Evolutionary conservation across 176 grass and related monocot genomes (phyloP), one percentile per base, ranked within the genome.

Genomic region (Carex littledalei): DNA sequence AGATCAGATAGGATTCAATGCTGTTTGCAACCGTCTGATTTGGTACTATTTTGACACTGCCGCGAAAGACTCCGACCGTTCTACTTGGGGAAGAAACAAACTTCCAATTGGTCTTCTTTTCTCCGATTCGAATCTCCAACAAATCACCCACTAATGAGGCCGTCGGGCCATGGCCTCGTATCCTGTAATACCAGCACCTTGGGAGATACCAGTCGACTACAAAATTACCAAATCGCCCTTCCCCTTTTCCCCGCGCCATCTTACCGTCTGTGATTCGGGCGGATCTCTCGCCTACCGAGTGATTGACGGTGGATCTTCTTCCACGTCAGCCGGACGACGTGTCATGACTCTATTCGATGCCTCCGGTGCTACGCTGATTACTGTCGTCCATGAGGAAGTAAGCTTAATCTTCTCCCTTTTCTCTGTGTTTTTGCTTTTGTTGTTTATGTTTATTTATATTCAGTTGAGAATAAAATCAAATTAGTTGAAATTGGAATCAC

Each of bases 201-300:
- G 71, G 41, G 70, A 79, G 85, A 81, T 86, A 20, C 62, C 85
- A 32, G 24, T 86, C 75, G 85, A 86, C 61, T 86, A 53, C 85
- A 67, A 63, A 37, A 68, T 86, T 53, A 86, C 85, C 75, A 86
- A 81, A 81, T 86, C 85, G n/a, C 37, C 47, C 60, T 57, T 80
- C 85, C 61, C 75, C 15, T 72, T 86, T 59, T 54, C 85, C 9
- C 47, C 74, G 0, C 34, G 60, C 22, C 69, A 86, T 86, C 85
- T 86, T 16, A 86, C 85, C 15, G 26, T 86, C 24, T 83, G 52
- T 39, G 62, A 83, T 67, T 62, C 59, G 5, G 1, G 2, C 37
- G 39, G 80, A 14, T 49, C 60, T 20, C 56, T 83, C 61, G 80
- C 80, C 37, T 83, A 66, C 31, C 80, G 80, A 47, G 80, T 65